Evolutionary conservation across 139 green algal species (phyloP).

Genomic region (Picochlorum sp.): DNA sequence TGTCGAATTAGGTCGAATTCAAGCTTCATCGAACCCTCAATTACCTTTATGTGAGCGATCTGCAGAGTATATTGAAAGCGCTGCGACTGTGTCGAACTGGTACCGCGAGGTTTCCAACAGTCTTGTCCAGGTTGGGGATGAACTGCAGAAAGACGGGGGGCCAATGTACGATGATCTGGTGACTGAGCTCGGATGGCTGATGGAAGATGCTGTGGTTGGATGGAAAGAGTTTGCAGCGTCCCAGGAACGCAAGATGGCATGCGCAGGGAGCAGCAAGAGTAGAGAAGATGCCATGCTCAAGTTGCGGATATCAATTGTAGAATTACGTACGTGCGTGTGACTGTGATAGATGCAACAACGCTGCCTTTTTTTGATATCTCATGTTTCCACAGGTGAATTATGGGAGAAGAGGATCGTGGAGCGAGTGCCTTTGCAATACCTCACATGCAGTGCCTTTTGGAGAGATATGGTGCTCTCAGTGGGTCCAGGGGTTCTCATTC

Average conservation of each 20-base stretch:
- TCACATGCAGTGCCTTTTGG: slow-evolving; percentile 75
- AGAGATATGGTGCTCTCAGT: slow-evolving; percentile 51
- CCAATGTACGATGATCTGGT: slow-evolving; percentile 30
- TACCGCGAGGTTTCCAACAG: background rate
- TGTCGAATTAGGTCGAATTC: too few relatives aligned
- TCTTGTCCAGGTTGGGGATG: slow-evolving; percentile 7
- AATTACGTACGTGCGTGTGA: too few relatives aligned
- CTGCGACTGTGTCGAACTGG: slow-evolving; percentile 12
- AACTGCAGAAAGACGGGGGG: slow-evolving; percentile 1
- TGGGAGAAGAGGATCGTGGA: slow-evolving; percentile 39
- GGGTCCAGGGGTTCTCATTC: slow-evolving; percentile 76
- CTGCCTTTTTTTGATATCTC: background rate
- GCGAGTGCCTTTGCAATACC: slow-evolving; percentile 83
- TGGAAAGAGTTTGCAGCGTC: too few relatives aligned
- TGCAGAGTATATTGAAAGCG: background rate
- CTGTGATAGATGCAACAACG: too few relatives aligned
- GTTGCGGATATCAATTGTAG: too few relatives aligned
- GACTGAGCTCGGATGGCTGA: slow-evolving; percentile 58
- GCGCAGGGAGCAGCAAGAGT: too few relatives aligned
- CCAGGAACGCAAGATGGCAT: too few relatives aligned
- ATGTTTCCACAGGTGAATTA: slow-evolving; percentile 11
- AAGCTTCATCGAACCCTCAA: background rate
- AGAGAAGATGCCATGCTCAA: too few relatives aligned
- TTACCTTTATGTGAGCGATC: slow-evolving; percentile 25
- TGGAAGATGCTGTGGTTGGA: slow-evolving; percentile 49